Conservation (phyloP, 2,329 filamentous ascomycete genomes). For the Ascochyta clinopodiicola region DNA sequence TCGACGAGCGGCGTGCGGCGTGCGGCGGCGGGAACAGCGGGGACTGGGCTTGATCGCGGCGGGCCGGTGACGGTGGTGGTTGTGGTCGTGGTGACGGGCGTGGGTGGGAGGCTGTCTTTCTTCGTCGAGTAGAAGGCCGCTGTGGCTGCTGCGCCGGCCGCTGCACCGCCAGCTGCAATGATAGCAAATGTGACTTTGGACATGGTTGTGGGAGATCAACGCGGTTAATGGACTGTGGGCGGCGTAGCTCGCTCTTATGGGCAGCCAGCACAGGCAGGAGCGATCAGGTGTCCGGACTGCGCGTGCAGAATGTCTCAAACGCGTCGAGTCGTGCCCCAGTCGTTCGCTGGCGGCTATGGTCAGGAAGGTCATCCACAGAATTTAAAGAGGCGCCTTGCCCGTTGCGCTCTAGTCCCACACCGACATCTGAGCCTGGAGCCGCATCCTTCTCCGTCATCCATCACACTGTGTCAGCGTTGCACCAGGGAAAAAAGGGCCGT, state of each 20-base stretch:
- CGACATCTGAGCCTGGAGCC: constrained; percentile 13
- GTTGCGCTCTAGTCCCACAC: constrained; percentile 12
- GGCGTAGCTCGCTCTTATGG: constrained; percentile 24
- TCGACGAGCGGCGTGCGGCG: constrained; percentile 51
- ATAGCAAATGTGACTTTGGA: constrained; percentile 59
- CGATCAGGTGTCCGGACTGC: constrained; percentile 40
- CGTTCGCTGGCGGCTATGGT: constrained; percentile 12
- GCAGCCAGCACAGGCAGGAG: constrained; percentile 5
- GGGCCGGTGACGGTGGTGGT: constrained; percentile 43
- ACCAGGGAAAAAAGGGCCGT: not conserved
- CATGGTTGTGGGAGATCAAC: constrained; percentile 44
- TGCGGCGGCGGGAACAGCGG: constrained; percentile 31
- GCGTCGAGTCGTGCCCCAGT: constrained; percentile 39
- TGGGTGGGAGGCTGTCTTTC: constrained; percentile 31
- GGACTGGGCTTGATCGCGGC: constrained; percentile 31
- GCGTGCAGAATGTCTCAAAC: constrained; percentile 47
- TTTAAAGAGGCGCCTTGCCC: constrained; percentile 7
- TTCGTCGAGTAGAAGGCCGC: constrained; percentile 54
- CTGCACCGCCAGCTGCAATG: constrained; percentile 57
- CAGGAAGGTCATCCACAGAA: constrained; percentile 14
- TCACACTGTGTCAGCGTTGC: not conserved
- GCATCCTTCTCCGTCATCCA: constrained; percentile 6
- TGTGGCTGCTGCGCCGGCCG: constrained; percentile 57
- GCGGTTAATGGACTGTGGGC: constrained; percentile 1
- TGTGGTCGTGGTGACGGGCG: constrained; percentile 45